phyloP scores from a whole-genome alignment of 2,329 filamentous ascomycete species.

The Clarireedia sp. region DNA sequence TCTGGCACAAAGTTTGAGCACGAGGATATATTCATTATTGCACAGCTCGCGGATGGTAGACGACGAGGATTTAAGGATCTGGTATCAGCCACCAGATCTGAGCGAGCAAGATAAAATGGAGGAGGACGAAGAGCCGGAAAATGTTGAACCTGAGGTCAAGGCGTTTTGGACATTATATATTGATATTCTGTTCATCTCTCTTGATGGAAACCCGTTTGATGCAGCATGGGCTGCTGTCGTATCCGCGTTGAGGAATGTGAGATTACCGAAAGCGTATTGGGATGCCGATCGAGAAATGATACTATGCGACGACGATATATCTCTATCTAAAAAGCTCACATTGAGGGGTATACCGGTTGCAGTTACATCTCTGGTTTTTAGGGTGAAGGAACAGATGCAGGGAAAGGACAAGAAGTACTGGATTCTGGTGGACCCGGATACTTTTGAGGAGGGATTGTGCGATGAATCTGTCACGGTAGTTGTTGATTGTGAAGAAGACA shows the following conservation, averaged over 20 bases:
- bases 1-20: slow-evolving; percentile 74
- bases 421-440: slow-evolving; percentile 82
- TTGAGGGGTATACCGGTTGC: slow-evolving; percentile 65
- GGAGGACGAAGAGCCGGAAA: slow-evolving; percentile 26
- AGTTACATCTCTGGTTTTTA: slow-evolving; percentile 72
- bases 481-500: slow-evolving; percentile 49
- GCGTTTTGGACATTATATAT: slow-evolving; percentile 95
- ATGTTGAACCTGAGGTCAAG: slow-evolving; percentile 48
- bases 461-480: slow-evolving; percentile 76
- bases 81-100: slow-evolving; percentile 45
- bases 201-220: slow-evolving; percentile 88
- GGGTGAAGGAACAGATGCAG: slow-evolving; percentile 38
- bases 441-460: slow-evolving; percentile 79
- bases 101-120: slow-evolving; percentile 39
- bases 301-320: slow-evolving; percentile 58
- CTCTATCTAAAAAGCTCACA: slow-evolving; percentile 46
- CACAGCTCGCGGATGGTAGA: slow-evolving; percentile 62
- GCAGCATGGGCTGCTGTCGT: slow-evolving; percentile 80
- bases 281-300: slow-evolving; percentile 74
- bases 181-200: slow-evolving; percentile 87
- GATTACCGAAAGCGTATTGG: slow-evolving; percentile 72
- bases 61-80: slow-evolving; percentile 63
- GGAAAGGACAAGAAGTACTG: slow-evolving; percentile 55
- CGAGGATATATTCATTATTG: slow-evolving; percentile 68
- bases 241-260: slow-evolving; percentile 71